phyloP scores from a whole-genome alignment of 148 eudicot species.

The Cornus florida region DNA sequence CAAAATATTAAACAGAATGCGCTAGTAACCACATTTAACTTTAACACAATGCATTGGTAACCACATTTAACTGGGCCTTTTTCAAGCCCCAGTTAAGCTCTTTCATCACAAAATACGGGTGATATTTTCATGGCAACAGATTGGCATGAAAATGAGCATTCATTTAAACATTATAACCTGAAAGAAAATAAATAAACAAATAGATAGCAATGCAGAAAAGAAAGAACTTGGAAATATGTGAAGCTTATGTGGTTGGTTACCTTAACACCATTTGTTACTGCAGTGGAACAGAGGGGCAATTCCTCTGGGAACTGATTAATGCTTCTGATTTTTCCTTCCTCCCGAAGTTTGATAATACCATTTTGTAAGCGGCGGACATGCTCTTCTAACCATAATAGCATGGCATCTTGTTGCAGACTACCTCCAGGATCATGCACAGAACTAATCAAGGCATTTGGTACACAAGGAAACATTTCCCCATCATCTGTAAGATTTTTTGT shows the following conservation, averaged over 20 bases:
- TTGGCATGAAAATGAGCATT: not conserved
- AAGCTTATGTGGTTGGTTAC: conserved; percentile 25
- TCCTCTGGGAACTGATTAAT: conserved; percentile 70
- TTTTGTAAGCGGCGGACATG: conserved; percentile 69
- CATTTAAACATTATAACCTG: not conserved
- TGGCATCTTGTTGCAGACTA: conserved; percentile 57
- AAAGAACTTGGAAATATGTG: not conserved
- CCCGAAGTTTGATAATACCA: conserved; percentile 60
- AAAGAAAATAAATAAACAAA: not conserved
- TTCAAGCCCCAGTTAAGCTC: not conserved
- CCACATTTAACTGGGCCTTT: not conserved
- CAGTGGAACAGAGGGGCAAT: conserved; percentile 66
- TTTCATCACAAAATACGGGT: too few species aligned
- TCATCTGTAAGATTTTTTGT: conserved; percentile 46
- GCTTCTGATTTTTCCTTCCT: conserved; percentile 43
- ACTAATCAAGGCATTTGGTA: conserved; percentile 53
- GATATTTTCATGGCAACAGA: not conserved
- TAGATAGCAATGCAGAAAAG: not conserved
- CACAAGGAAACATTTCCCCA: conserved; percentile 90
- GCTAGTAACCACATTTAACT: not conserved
- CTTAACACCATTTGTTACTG: conserved; percentile 88
- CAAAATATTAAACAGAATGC: not conserved
- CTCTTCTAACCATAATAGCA: conserved; percentile 94
- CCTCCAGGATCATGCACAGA: conserved; percentile 27
- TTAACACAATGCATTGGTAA: not conserved